Evolutionary conservation across 495 filamentous ascomycete genomes (phyloP).

Genomic region (Parmelia sp.): DNA sequence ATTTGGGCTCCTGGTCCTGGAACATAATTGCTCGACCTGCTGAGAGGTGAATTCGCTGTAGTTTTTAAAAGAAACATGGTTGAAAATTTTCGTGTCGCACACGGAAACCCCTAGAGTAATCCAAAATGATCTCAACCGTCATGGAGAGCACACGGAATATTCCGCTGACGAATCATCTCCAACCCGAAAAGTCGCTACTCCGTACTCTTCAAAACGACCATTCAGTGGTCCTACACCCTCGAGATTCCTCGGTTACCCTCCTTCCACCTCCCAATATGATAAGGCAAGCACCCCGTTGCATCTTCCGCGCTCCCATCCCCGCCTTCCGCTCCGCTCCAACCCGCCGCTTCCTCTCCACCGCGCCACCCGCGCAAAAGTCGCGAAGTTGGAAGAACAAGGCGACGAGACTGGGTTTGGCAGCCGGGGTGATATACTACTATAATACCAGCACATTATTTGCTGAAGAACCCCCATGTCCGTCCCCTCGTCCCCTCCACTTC

Average conservation of each 20-base stretch:
- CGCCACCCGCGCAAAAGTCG: slow-evolving; percentile 55
- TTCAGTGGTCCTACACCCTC: background rate
- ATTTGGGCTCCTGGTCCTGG: slow-evolving; percentile 24
- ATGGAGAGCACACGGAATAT: too few species aligned
- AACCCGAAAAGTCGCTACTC: background rate
- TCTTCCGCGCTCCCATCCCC: slow-evolving; percentile 9
- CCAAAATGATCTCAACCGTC: too few species aligned
- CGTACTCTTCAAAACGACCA: background rate
- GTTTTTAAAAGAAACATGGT: too few species aligned
- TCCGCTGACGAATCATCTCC: slow-evolving; percentile 15
- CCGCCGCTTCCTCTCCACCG: slow-evolving; percentile 67
- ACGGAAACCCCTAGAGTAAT: too few species aligned
- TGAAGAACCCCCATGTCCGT: slow-evolving; percentile 69
- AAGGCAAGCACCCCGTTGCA: slow-evolving; percentile 19
- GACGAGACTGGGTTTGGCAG: slow-evolving; percentile 67
- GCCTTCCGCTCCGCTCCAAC: slow-evolving; percentile 22
- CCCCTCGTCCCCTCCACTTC: background rate
- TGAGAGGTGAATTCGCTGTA: background rate
- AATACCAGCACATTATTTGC: slow-evolving; percentile 84
- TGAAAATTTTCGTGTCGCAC: too few species aligned
- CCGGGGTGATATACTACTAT: slow-evolving; percentile 81
- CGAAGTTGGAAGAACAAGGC: slow-evolving; percentile 77
- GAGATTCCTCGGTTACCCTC: background rate
- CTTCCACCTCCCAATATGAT: slow-evolving; percentile 19
- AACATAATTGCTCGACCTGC: background rate